phyloP scores from a whole-genome alignment of 2,329 filamentous ascomycete species.

The Colletotrichum chrysophilum region DNA sequence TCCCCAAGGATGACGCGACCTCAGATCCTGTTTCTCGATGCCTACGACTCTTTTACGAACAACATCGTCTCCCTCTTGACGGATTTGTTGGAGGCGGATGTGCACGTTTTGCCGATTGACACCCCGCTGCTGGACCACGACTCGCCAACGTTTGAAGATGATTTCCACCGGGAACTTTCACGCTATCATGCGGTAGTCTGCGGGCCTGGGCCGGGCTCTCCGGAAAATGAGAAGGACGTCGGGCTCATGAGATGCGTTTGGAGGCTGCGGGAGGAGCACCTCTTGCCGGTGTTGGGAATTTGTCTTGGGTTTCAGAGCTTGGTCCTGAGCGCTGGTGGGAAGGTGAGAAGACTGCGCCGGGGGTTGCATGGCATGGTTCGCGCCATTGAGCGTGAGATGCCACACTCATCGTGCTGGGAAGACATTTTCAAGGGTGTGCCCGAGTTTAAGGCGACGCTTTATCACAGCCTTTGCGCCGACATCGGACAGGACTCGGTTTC shows the following conservation, averaged over 20 bases:
- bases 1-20: constrained; percentile 31
- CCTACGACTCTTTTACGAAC: constrained; percentile 96
- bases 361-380: constrained; percentile 86
- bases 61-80: constrained; percentile 88
- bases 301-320: constrained; percentile 91
- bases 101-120: constrained; percentile 77
- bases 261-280: constrained; percentile 61
- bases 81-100: constrained; percentile 69
- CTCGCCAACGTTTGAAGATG: constrained; percentile 44
- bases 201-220: constrained; percentile 88
- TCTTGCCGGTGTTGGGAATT: constrained; percentile 83
- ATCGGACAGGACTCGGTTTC: constrained; percentile 52
- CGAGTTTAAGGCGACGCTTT: constrained; percentile 74
- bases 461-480: constrained; percentile 69
- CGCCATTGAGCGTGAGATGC: constrained; percentile 60
- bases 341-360: constrained; percentile 68
- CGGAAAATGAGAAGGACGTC: constrained; percentile 74
- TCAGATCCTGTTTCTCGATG: constrained; percentile 86
- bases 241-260: constrained; percentile 83
- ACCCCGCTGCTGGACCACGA: constrained; percentile 51
- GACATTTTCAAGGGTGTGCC: constrained; percentile 72
- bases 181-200: constrained; percentile 85
- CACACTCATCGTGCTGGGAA: constrained; percentile 18
- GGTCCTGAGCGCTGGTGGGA: constrained; percentile 69
- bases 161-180: constrained; percentile 55